Base-by-base conservation (phyloP, 371 early-diverging fungal species). In the Mycotypha africana region DNA sequence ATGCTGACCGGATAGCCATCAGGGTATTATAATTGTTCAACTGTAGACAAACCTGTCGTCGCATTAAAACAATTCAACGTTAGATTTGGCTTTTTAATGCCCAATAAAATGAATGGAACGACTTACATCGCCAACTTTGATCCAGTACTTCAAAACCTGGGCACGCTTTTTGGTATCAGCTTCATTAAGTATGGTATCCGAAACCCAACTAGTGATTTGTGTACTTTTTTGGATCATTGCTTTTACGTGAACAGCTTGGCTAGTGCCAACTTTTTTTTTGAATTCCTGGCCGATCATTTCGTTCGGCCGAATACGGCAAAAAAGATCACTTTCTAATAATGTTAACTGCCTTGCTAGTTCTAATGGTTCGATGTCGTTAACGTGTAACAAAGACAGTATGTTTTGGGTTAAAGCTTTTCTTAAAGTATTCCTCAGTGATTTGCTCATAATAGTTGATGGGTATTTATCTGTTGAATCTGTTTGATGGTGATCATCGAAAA, bases 291-390 rank as follows among this genome's bases (percentile, higher is more conserved):
- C 74, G 32, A 81, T 65, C 50, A 85, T 74, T 52, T 91, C 91
- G n/a, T 61, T 62, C 6, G 84, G 79, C 42, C 66, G 55, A 41
- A 91, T 80, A 39, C 68, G 65, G 47, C 72, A 70, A 53, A 82
- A 88, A 41, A 75, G 38, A 2, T 50, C 51, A 38, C 62, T 72
- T 38, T 86, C 86, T 65, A 86, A 68, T 1, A 89, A 30, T 5
- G 89, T 88, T 28, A 92, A 51, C 54, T 92, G 90, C 11, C 90
- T 64, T 2, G 92, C 90, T 1, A 89, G 52, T 59, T 89, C 89
- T 12, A 76, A 33, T 2, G 88, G 78, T 47, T 92, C 87, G 20
- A 92, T 54, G 28, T 89, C 88, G 26, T 69, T 52, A 14, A 90
- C 67, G 43, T 69, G 67, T 25, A 86, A 48, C 16, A 25, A 10